Evolutionary conservation across 345 rosid genomes (phyloP).

Genomic region (Theobroma cacao): DNA sequence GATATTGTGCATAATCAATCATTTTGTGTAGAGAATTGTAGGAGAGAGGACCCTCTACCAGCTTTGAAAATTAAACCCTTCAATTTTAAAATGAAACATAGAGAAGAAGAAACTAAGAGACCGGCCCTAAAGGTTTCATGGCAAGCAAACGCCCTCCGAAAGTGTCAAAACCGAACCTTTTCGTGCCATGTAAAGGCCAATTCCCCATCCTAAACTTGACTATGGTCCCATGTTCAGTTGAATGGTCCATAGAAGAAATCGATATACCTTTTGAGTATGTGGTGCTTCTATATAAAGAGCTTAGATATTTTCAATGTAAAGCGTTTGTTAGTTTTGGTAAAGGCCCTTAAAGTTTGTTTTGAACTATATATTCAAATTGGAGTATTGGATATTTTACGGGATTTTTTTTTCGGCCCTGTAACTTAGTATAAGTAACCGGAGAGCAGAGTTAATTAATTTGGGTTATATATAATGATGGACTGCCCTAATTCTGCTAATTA

Average conservation of each 20-base stretch:
- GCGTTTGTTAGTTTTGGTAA: background rate
- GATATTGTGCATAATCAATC: constrained; percentile 27
- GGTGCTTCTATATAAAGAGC: no score
- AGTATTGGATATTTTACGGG: no score
- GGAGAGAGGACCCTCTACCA: constrained; percentile 23
- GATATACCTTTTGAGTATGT: background rate
- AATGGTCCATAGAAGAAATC: background rate
- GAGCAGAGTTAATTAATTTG: no score
- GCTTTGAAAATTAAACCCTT: constrained; percentile 2
- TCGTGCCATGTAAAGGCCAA: background rate
- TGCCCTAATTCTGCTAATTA: no score
- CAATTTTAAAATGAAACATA: background rate
- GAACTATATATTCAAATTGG: no score
- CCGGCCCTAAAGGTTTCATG: background rate
- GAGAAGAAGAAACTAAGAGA: background rate
- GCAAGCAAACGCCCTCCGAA: background rate
- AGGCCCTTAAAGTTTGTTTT: no score
- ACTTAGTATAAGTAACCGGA: no score
- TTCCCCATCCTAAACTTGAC: background rate
- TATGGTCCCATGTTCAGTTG: background rate
- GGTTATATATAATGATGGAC: no score
- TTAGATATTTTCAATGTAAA: background rate
- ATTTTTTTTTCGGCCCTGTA: no score
- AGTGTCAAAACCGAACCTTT: background rate
- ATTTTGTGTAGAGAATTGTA: constrained; percentile 5